These are phyloP conservation scores for Proteromonas lacertae DNA, from an alignment of 352 stramenopile genomes.

Conservation along the genomic window DNA sequence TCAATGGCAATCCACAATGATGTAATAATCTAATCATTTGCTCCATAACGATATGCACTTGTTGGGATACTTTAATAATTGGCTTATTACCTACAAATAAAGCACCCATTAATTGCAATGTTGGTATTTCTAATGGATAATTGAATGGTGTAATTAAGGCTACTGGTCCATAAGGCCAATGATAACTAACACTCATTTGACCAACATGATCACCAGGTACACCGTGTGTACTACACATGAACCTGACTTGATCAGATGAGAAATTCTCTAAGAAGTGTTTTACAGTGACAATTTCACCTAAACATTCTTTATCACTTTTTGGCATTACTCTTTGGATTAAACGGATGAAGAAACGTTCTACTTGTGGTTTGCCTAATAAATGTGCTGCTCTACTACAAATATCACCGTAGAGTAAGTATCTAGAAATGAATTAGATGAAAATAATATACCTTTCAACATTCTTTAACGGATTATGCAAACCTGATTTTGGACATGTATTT, in stretches of 20 bases:
- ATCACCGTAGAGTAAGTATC: conserved; percentile 42
- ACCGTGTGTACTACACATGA: conserved; percentile 65
- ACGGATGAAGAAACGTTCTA: conserved; percentile 68
- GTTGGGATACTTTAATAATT: conserved; percentile 6
- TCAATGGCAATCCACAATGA: conserved; percentile 61
- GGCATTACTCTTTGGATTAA: conserved; percentile 78
- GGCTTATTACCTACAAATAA: conserved; percentile 96
- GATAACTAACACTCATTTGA: conserved; percentile 63
- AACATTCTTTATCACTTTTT: conserved; percentile 64
- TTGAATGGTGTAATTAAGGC: conserved; percentile 90
- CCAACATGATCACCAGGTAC: conserved; percentile 78
- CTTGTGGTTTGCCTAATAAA: conserved; percentile 35
- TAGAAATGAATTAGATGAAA: too few relatives aligned
- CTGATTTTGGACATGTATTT: conserved; percentile 58
- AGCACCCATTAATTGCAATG: conserved; percentile 87
- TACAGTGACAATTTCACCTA: conserved; percentile 51
- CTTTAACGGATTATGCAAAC: conserved; percentile 90
- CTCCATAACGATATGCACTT: conserved; percentile 86
- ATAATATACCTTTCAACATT: conserved; percentile 38
- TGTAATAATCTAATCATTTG: conserved; percentile 73
- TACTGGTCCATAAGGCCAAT: conserved; percentile 71
- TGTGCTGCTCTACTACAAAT: conserved; percentile 32
- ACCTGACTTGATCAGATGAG: conserved; percentile 70
- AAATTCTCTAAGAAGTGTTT: conserved; percentile 90
- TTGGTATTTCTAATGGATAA: conserved; percentile 86